A percentile compares a stretch with the other conserved stretches of the same genome.
Evolutionary conservation across 108 stramenopile genomes (phyloP).

Genomic region (Nitzschia palea): DNA sequence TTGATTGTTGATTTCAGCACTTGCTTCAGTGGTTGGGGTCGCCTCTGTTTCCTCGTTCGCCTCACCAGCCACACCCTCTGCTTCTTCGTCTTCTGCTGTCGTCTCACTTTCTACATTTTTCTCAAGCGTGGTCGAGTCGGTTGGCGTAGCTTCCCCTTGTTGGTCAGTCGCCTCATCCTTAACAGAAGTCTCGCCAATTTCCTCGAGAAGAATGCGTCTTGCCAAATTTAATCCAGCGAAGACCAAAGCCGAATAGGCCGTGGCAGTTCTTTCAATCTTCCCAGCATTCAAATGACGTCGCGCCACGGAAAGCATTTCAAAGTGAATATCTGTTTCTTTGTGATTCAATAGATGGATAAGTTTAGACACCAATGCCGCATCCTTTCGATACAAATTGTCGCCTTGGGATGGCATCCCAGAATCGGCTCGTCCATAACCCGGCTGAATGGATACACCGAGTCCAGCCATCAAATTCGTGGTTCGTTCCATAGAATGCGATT

Average conservation of each 20-base stretch:
- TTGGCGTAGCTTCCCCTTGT: not conserved
- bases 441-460: constrained; percentile 52
- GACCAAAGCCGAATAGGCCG: constrained; percentile 79
- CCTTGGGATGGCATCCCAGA: not conserved
- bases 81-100: not conserved
- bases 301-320: constrained; percentile 79
- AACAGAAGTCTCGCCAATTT: not conserved
- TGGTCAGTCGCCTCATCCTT: constrained; percentile 3
- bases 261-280: constrained; percentile 30
- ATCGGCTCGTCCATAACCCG: constrained; percentile 6
- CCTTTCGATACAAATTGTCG: constrained; percentile 39
- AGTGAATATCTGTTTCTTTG: constrained; percentile 85
- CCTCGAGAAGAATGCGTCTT: constrained; percentile 52
- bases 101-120: not conserved
- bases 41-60: constrained; percentile 17
- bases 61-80: not conserved
- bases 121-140: not conserved
- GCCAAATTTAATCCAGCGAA: constrained; percentile 80
- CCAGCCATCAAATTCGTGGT: constrained; percentile 75
- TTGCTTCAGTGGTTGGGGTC: constrained; percentile 15
- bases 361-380: constrained; percentile 87
- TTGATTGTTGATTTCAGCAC: not conserved
- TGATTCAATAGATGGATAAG: constrained; percentile 84
- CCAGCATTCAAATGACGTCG: constrained; percentile 68
- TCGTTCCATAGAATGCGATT: constrained; percentile 30